Percentiles rank a stretch among this genome's conserved stretches.
phyloP scores from a whole-genome alignment of 805 yeast genomes.

The Pichia nakasei region DNA sequence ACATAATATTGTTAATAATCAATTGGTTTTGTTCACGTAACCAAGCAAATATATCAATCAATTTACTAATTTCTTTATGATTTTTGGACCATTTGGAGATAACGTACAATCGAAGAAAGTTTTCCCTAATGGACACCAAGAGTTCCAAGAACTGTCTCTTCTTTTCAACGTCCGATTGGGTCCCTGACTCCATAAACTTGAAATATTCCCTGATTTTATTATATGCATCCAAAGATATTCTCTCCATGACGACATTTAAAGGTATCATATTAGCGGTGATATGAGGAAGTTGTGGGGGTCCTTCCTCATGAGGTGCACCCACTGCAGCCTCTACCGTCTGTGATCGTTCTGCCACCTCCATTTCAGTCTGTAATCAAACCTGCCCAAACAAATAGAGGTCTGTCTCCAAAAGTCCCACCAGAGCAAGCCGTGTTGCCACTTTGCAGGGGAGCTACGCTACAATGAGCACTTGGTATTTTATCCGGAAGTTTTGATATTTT shows the following conservation, averaged over 20 bases:
- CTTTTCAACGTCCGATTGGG: slow-evolving; percentile 49
- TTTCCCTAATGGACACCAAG: slow-evolving; percentile 68
- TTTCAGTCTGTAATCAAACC: neutral
- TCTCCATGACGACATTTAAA: slow-evolving; percentile 47
- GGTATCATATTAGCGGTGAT: slow-evolving; percentile 64
- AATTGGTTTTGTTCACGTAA: slow-evolving; percentile 66
- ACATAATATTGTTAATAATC: slow-evolving; percentile 56
- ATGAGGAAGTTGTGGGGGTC: slow-evolving; percentile 46
- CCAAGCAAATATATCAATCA: slow-evolving; percentile 87
- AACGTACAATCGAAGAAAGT: slow-evolving; percentile 77
- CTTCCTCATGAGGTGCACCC: neutral
- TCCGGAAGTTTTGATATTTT: too few relatives aligned
- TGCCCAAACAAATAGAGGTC: too few relatives aligned
- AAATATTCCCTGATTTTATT: slow-evolving; percentile 52
- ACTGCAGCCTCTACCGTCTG: neutral
- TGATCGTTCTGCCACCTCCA: neutral
- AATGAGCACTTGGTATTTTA: too few relatives aligned
- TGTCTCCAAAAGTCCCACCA: too few relatives aligned
- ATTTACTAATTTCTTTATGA: slow-evolving; percentile 57
- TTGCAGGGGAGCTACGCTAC: too few relatives aligned
- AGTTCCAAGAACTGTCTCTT: slow-evolving; percentile 63
- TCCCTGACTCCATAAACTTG: slow-evolving; percentile 45
- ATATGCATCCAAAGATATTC: slow-evolving; percentile 53
- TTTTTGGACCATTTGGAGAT: slow-evolving; percentile 81
- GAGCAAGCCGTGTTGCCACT: too few relatives aligned